Base-by-base conservation (phyloP, 306 rosid genomes). In the Rosa persica region DNA sequence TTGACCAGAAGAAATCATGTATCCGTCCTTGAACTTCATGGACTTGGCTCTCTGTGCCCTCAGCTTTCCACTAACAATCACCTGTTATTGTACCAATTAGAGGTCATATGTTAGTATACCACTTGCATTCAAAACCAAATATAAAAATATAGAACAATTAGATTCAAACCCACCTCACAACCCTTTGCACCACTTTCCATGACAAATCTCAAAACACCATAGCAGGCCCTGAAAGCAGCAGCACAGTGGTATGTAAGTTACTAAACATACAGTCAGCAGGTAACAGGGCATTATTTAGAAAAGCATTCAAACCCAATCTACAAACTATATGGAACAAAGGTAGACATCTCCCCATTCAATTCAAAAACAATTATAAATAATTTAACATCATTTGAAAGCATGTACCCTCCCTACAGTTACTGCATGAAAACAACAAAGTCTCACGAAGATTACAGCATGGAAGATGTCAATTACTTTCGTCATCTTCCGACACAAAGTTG, bases 1-100 rank as follows among this genome's bases (percentile, higher is more conserved):
- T 83, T 95, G 97, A 73, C 98, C 98, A 5, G 98, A 92, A 58
- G 97, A 92, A 70, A 95, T 95, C 98, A 95, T 95, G 79, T 92
- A 92, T 0, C 97, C 97, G 20, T 95, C 98, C 81, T 95, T 95
- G 86, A 95, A 95, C 84, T 95, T 95, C 98, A 95, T 92, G 34
- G 98, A 90, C 61, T 95, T 91, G 25, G 98, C 97, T 64, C 98
- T 83, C 52, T 89, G 97, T 54, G 98, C 98, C 76, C 97, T 88
- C 77, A 92, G 89, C 76, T 94, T 92, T 34, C 97, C 97, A 81
- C 97, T 94, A 4, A 92, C 91, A 78, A 92, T 92, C 15, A 92
- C 98, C 97, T 91, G 66, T 78, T 67, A 15, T 61, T 27, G 66
- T 44, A 13, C 19, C 17, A 46, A 16, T 15, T n/a, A 17, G 9